Base-by-base conservation (phyloP, 257 asterid species). In the Sherardia arvensis region DNA sequence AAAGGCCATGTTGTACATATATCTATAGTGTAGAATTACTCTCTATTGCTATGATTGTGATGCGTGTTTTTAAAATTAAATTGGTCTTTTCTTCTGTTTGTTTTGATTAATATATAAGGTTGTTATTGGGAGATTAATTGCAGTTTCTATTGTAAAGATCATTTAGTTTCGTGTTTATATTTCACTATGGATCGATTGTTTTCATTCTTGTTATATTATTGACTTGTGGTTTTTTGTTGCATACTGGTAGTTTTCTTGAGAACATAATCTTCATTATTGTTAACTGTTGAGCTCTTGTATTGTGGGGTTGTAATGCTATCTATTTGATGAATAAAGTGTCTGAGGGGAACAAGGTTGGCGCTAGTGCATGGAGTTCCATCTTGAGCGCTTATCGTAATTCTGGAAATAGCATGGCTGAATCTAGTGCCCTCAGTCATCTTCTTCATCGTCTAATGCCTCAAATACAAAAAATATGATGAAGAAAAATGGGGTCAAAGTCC, bases 341-440 rank as follows among this genome's bases (percentile, higher is more conserved):
- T 53, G 21, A 34, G 45, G 81, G 70, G 65, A 34, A 70, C 69
- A 83, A 80, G 71, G 83, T 79, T 2, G 64, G 79, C 10, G 84
- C 90, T 7, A 86, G 89, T 77, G 97, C 93, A 60, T 88, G 98
- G 97, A 87, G 95, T 43, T 90, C 98, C 3, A 68, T 92, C 48
- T 76, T 88, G 84, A 86, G 97, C 73, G 97, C 82, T 9, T 83
- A 89, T 63, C 81, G 86, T 80, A 85, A 77, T 68, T 82, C 80
- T 23, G 84, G 74, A 65, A 62, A 77, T 59, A 48, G 75, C 36
- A 72, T 72, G 66, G 64, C 78, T 29, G 76, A 79, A 15, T 71
- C 67, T 32, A 72, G 62, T 63, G 86, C 83, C 56, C 71, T 82
- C 56, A 36, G 80, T 60, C 82, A n/a, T 55, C 75, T 88, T 68